These are phyloP conservation scores for Arthrobotrys sphaeroides DNA, from an alignment of 2,329 filamentous ascomycete species.

Conservation along the genomic window DNA sequence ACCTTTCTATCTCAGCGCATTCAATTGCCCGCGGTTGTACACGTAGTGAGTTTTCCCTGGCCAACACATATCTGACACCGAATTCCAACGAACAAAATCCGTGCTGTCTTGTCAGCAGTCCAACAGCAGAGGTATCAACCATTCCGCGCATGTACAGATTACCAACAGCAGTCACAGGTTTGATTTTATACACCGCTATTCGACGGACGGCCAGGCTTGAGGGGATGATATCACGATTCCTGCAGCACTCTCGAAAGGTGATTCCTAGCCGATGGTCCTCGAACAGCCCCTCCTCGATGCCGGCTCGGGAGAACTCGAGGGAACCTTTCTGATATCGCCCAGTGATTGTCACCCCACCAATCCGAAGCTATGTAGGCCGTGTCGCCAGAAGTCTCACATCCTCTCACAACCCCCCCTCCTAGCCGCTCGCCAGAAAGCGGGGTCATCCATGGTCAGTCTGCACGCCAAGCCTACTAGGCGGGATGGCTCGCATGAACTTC, in stretches of 20 bases:
- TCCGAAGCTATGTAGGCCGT: background rate
- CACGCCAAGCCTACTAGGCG: conserved; percentile 52
- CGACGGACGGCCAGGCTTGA: background rate
- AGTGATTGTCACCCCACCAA: conserved; percentile 38
- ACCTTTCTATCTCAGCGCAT: no score
- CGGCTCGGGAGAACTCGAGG: conserved; percentile 1
- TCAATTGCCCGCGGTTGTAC: no score
- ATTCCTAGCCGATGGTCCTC: no score
- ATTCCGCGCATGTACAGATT: no score
- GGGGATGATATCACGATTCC: conserved; percentile 15
- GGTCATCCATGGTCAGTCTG: conserved; percentile 37
- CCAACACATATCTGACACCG: background rate
- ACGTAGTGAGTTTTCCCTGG: background rate
- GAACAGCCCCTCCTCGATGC: conserved; percentile 18
- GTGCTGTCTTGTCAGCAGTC: background rate
- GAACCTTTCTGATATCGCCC: background rate
- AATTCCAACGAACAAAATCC: background rate
- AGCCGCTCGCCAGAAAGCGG: conserved; percentile 32
- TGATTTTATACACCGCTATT: background rate
- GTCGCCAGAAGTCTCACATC: conserved; percentile 37
- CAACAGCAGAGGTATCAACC: background rate
- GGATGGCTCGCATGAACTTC: conserved; percentile 54
- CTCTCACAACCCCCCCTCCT: conserved; percentile 26
- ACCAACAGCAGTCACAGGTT: no score
- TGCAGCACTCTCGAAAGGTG: conserved; percentile 6